Conservation (phyloP, 176 grass and related monocot genomes). For the Olyra latifolia region DNA sequence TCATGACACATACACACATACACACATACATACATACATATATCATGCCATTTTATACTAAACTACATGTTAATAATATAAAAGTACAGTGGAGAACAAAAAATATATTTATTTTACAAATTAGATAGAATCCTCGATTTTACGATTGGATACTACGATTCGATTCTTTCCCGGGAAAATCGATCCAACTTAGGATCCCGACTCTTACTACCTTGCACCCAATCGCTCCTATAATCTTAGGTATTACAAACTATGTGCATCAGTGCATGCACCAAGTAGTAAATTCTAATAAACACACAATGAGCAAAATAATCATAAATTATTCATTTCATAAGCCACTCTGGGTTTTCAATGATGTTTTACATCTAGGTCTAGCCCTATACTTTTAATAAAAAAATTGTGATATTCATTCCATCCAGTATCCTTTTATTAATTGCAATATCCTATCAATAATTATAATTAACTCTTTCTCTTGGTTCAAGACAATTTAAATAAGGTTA, state of each 20-base stretch:
- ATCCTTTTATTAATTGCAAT: neutral
- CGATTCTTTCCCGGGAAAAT: no score
- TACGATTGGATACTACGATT: no score
- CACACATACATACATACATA: no score
- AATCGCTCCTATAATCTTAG: neutral
- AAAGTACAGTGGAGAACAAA: no score
- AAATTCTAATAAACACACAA: slow-evolving; percentile 1
- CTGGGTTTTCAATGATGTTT: neutral
- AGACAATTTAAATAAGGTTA: neutral
- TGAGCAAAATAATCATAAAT: neutral
- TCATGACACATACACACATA: no score
- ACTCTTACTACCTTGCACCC: no score
- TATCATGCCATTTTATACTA: no score
- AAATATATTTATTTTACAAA: no score
- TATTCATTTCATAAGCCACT: neutral
- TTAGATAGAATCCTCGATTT: no score
- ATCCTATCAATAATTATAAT: neutral
- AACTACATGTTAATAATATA: no score
- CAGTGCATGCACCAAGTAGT: neutral
- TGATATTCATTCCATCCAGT: neutral
- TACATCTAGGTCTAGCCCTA: neutral
- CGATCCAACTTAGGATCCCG: no score
- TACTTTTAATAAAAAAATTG: neutral
- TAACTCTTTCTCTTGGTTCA: neutral
- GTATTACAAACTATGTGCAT: neutral